Percentiles rank a stretch among this genome's conserved stretches.
phyloP scores from a whole-genome alignment of 2,329 filamentous ascomycete species.

The Alternaria postmessia region DNA sequence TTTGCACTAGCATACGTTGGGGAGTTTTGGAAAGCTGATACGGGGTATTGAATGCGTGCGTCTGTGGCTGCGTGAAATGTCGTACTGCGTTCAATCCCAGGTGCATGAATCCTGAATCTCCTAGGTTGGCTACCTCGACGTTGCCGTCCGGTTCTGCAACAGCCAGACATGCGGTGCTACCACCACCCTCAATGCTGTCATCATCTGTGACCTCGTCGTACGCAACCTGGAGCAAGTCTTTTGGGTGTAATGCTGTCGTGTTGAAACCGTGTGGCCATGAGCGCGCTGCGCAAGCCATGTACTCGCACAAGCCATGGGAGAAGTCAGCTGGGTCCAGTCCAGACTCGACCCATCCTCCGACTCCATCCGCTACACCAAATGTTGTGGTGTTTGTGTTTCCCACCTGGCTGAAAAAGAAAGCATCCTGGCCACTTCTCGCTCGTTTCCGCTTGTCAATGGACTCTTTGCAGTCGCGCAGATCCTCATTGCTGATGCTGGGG shows the following conservation, averaged over 20 bases:
- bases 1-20: constrained; percentile 77
- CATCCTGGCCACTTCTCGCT: constrained; percentile 88
- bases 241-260: constrained; percentile 63
- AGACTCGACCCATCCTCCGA: constrained; percentile 93
- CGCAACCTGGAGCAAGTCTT: constrained; percentile 78
- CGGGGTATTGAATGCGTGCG: constrained; percentile 96
- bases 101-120: constrained; percentile 92
- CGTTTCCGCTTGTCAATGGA: constrained; percentile 65
- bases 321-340: constrained; percentile 95
- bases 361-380: constrained; percentile 91
- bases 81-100: constrained; percentile 86
- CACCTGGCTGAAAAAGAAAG: constrained; percentile 89
- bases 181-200: constrained; percentile 76
- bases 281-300: constrained; percentile 83
- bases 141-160: constrained; percentile 75
- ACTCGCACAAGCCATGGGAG: constrained; percentile 89
- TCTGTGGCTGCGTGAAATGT: constrained; percentile 83
- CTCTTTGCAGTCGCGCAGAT: constrained; percentile 42
- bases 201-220: constrained; percentile 85
- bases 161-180: constrained; percentile 91
- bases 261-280: constrained; percentile 58
- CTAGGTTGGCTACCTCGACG: constrained; percentile 90
- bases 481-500: constrained; percentile 33
- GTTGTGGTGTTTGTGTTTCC: constrained; percentile 76
- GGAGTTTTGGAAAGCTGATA: constrained; percentile 93